Conservation (phyloP, 768 basidiomycete genomes). For the Mycena amicta region DNA sequence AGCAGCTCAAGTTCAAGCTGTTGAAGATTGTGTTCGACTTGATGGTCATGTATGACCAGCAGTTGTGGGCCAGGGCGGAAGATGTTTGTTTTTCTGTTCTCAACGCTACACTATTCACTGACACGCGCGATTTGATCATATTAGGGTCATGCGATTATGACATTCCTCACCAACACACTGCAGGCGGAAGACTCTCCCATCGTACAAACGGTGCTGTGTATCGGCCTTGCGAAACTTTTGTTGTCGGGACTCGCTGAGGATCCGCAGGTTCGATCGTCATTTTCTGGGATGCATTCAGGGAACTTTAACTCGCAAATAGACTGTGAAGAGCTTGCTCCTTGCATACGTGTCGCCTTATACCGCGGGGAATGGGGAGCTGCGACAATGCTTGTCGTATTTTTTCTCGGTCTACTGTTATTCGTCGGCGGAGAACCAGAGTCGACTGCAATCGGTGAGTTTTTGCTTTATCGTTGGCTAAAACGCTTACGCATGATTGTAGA, state of each 20-base stretch:
- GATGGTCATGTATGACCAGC: constrained; percentile 84
- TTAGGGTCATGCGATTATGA: constrained; percentile 42
- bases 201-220: constrained; percentile 76
- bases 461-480: too few relatives aligned
- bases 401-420: constrained; percentile 95
- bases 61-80: constrained; percentile 60
- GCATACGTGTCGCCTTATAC: constrained; percentile 89
- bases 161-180: constrained; percentile 50
- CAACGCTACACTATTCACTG: constrained; percentile 12
- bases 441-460: constrained; percentile 50
- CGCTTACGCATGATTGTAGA: constrained; percentile 46
- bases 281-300: not conserved
- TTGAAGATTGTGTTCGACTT: constrained; percentile 89
- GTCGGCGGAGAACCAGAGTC: constrained; percentile 73
- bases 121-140: too few relatives aligned
- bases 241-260: constrained; percentile 84
- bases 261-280: constrained; percentile 53
- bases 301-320: constrained; percentile 11
- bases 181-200: constrained; percentile 71
- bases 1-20: constrained; percentile 74
- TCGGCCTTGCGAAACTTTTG: constrained; percentile 88
- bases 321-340: constrained; percentile 41
- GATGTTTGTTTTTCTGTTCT: constrained; percentile 29
- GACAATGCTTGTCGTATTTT: constrained; percentile 95
- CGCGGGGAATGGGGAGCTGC: constrained; percentile 76